A percentile compares a stretch with the other conserved stretches of the same genome.
Evolutionary conservation across 2,329 filamentous ascomycete genomes (phyloP).

Genomic region (Fusarium sororula): DNA sequence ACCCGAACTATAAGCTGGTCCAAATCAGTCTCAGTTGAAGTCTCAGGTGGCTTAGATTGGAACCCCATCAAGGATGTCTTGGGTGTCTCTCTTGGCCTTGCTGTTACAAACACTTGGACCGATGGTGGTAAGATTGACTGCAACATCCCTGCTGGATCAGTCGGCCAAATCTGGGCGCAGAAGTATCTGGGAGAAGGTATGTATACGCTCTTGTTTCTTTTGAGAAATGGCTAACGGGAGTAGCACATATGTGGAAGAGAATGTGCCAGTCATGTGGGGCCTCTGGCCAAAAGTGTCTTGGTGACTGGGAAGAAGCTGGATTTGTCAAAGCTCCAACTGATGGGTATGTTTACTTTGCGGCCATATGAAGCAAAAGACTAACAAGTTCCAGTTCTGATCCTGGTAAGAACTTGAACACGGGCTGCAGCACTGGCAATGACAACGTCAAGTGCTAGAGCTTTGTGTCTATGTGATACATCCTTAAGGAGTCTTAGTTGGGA

Average conservation of each 20-base stretch:
- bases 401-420: neutral
- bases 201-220: too few species aligned
- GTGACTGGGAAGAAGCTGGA: neutral
- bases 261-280: neutral
- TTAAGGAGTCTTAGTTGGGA: too few species aligned
- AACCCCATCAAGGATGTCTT: neutral
- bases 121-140: neutral
- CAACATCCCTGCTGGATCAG: neutral
- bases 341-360: neutral
- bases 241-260: neutral
- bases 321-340: neutral
- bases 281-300: neutral
- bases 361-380: too few species aligned
- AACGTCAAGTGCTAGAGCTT: neutral
- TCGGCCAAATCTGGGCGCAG: neutral
- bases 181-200: neutral
- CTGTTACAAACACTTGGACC: neutral
- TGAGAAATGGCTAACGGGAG: rapidly evolving
- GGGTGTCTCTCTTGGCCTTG: neutral
- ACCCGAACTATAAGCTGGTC: neutral
- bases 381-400: neutral
- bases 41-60: neutral
- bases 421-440: neutral
- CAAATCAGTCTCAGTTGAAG: neutral
- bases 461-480: too few species aligned